A percentile compares a stretch with the other conserved stretches of the same genome.
phyloP scores from a whole-genome alignment of 2,329 filamentous ascomycete species.

The Fusarium sp. region DNA sequence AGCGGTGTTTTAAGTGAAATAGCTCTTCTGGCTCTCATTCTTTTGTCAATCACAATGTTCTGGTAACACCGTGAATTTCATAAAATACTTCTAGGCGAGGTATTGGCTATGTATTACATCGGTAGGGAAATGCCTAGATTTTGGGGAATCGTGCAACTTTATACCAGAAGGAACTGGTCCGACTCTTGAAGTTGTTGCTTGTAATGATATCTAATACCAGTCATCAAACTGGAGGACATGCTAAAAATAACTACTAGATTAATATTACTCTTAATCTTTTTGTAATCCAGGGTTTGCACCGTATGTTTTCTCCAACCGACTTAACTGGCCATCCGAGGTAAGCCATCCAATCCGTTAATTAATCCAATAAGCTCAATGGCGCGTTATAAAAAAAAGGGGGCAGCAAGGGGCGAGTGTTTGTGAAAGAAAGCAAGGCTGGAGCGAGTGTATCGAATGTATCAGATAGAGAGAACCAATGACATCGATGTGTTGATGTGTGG shows the following conservation, averaged over 20 bases:
- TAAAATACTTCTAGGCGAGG: neutral
- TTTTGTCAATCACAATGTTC: no score
- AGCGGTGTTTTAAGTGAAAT: neutral
- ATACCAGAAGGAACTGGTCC: neutral
- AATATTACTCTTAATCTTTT: conserved; percentile 26
- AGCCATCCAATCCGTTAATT: conserved; percentile 4
- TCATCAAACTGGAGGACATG: neutral
- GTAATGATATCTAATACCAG: conserved; percentile 11
- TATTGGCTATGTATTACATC: neutral
- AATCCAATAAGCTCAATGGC: conserved; percentile 11
- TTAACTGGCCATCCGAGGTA: neutral
- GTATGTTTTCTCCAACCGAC: neutral
- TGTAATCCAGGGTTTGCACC: conserved; percentile 8
- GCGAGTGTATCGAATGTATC: conserved; percentile 8
- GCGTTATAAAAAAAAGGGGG: neutral
- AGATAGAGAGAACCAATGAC: neutral
- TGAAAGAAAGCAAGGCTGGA: conserved; percentile 6
- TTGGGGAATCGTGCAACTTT: neutral
- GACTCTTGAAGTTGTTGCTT: neutral
- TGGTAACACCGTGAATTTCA: neutral
- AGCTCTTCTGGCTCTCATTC: no score
- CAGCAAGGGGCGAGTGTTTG: neutral
- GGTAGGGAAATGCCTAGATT: neutral
- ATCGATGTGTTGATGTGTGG: neutral
- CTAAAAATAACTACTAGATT: conserved; percentile 26